A percentile compares a stretch with the other conserved stretches of the same genome.
Evolutionary conservation across 1,139 yeast genomes (phyloP).

Genomic region (Komagataea norvegica): DNA sequence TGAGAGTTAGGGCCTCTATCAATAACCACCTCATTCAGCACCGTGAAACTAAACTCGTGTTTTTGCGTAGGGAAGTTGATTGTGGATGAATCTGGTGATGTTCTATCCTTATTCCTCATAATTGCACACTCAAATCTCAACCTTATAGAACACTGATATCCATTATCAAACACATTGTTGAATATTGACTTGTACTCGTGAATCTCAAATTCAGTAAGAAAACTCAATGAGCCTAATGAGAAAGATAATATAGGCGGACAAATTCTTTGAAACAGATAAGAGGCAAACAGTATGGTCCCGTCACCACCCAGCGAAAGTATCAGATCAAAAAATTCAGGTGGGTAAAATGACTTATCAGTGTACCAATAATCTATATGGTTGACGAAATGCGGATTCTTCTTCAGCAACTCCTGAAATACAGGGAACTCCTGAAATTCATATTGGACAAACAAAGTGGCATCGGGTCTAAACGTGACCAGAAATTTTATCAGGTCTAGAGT

Average conservation of each 20-base stretch:
- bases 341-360: conserved; percentile 42
- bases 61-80: conserved; percentile 11
- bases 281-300: conserved; percentile 76
- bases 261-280: conserved; percentile 52
- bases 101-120: conserved; percentile 34
- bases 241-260: conserved; percentile 86
- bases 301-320: conserved; percentile 77
- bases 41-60: conserved; percentile 44
- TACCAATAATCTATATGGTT: conserved; percentile 55
- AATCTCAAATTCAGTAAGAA: conserved; percentile 74
- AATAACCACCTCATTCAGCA: conserved; percentile 78
- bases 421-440: conserved; percentile 45
- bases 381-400: conserved; percentile 29
- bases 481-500: conserved; percentile 57
- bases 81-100: conserved; percentile 21
- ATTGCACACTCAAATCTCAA: conserved; percentile 78
- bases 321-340: conserved; percentile 52
- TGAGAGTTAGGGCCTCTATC: conserved; percentile 85
- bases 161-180: conserved; percentile 48
- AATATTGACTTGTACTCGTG: conserved; percentile 49
- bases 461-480: conserved; percentile 41
- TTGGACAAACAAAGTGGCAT: conserved; percentile 49
- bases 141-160: conserved; percentile 66
- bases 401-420: conserved; percentile 35
- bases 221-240: conserved; percentile 80